A percentile compares a stretch with the other conserved stretches of the same genome.
phyloP scores from a whole-genome alignment of 768 basidiomycete genomes.

The Pleurotus platypus region DNA sequence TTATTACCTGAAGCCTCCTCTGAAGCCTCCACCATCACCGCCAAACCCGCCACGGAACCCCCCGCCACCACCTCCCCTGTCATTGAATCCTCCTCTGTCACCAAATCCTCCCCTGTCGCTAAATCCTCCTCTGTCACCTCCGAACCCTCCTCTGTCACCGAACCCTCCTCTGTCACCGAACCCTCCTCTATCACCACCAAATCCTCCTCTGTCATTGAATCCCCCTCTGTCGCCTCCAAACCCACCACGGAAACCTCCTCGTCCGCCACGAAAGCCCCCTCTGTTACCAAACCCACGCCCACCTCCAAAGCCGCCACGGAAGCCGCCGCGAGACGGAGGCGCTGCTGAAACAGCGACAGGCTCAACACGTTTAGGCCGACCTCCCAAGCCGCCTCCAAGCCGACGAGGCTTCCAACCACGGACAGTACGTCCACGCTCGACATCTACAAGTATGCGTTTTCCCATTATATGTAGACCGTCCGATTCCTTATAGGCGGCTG shows the following conservation, averaged over 20 bases:
- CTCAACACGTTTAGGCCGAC: constrained; percentile 82
- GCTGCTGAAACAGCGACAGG: constrained; percentile 26
- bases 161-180: constrained; percentile 38
- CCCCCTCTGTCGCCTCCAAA: constrained; percentile 29
- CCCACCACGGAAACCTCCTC: constrained; percentile 37
- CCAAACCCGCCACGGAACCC: constrained; percentile 38
- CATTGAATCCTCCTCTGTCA: constrained; percentile 33
- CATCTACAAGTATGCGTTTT: constrained; percentile 94
- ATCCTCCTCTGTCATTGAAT: constrained; percentile 24
- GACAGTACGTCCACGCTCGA: constrained; percentile 96
- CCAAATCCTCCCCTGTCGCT: constrained; percentile 31
- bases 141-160: constrained; percentile 45
- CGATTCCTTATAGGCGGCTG: constrained; percentile 97
- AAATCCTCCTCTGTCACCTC: constrained; percentile 35
- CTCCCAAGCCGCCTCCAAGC: constrained; percentile 98
- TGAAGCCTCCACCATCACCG: constrained; percentile 31
- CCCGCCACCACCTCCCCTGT: constrained; percentile 28
- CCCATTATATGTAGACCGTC: constrained; percentile 95
- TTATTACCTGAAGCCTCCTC: constrained; percentile 45
- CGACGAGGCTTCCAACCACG: constrained; percentile 98
- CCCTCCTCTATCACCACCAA: constrained; percentile 28
- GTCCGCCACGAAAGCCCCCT: constrained; percentile 39
- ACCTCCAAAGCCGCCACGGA: constrained; percentile 44
- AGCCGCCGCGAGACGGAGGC: constrained; percentile 34
- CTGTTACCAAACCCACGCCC: constrained; percentile 42